Conservation (phyloP, 495 filamentous ascomycete genomes). For the Xylaria sp. region DNA sequence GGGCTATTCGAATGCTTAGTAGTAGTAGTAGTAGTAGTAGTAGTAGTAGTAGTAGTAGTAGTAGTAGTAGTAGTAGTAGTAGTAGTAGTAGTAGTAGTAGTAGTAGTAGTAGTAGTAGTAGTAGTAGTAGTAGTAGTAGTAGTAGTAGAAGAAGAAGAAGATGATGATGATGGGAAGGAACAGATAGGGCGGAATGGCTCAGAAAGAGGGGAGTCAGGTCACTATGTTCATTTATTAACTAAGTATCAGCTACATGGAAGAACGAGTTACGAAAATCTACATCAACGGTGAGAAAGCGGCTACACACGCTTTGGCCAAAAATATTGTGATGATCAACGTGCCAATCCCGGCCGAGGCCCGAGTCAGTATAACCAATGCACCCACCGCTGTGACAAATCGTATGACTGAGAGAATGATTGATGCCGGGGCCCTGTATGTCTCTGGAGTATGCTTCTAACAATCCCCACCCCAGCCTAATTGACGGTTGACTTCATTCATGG, state of each 20-base stretch:
- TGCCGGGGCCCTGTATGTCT: background rate
- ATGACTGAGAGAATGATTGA: background rate
- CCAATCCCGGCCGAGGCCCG: constrained; percentile 14
- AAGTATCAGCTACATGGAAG: background rate
- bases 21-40: no score
- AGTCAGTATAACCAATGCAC: background rate
- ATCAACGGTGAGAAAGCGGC: background rate
- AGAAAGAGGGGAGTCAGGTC: background rate
- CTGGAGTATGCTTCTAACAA: constrained; percentile 32
- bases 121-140: no score
- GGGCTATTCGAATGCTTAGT: no score
- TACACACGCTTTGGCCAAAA: constrained; percentile 8
- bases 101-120: no score
- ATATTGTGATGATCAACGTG: background rate
- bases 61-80: no score
- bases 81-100: no score
- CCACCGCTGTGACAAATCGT: background rate
- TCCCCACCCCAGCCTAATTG: constrained; percentile 55
- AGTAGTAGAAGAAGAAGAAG: no score
- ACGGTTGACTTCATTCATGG: constrained; percentile 54
- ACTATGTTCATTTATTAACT: background rate
- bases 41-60: no score
- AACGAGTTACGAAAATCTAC: background rate
- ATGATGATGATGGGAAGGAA: background rate
- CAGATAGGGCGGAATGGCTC: background rate